phyloP scores from a whole-genome alignment of 805 yeast species.

The Zygosaccharomyces siamensis region DNA sequence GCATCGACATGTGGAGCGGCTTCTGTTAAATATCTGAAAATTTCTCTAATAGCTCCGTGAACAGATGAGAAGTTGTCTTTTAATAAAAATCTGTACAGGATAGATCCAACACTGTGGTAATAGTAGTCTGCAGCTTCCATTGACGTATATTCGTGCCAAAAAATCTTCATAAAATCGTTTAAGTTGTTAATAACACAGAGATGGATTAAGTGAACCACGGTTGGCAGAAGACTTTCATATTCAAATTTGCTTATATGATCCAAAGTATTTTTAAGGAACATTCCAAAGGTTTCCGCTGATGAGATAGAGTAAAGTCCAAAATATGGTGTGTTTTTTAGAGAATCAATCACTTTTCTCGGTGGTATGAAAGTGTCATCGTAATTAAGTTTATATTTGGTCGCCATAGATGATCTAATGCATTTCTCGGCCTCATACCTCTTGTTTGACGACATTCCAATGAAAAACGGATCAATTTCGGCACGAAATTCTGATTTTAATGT shows the following conservation, averaged over 20 bases:
- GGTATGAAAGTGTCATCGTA: slow-evolving; percentile 49
- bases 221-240: slow-evolving; percentile 55
- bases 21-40: slow-evolving; percentile 37
- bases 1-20: slow-evolving; percentile 33
- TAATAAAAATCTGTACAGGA: slow-evolving; percentile 40
- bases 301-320: slow-evolving; percentile 47
- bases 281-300: slow-evolving; percentile 47
- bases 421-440: slow-evolving; percentile 79
- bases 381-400: slow-evolving; percentile 38
- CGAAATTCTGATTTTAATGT: slow-evolving; percentile 54
- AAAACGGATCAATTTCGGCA: slow-evolving; percentile 71
- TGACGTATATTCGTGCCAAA: slow-evolving; percentile 36
- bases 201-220: slow-evolving; percentile 65
- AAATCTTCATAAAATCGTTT: slow-evolving; percentile 33
- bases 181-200: slow-evolving; percentile 47
- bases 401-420: slow-evolving; percentile 48
- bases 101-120: slow-evolving; percentile 38
- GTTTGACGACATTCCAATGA: slow-evolving; percentile 69
- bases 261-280: slow-evolving; percentile 49
- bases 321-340: slow-evolving; percentile 39
- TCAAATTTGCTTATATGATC: slow-evolving; percentile 36
- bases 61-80: slow-evolving; percentile 40
- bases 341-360: slow-evolving; percentile 43
- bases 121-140: slow-evolving; percentile 38
- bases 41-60: slow-evolving; percentile 55